Base-by-base conservation (phyloP, 2,329 filamentous ascomycete genomes). In the Botryotinia globosa region DNA sequence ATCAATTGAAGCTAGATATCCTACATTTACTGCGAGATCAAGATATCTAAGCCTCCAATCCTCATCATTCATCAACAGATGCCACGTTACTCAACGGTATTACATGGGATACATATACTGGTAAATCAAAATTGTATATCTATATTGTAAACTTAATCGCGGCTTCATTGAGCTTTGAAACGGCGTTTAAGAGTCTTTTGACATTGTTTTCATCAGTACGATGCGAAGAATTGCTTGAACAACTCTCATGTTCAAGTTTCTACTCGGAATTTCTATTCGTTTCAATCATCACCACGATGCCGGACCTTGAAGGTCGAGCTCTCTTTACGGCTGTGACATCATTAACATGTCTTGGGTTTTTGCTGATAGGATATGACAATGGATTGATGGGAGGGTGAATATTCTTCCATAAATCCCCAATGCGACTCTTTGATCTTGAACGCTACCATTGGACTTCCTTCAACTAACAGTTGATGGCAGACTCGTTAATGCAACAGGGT, bases 301-400 rank as follows among this genome's bases (percentile, higher is more conserved):
- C 44, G 7, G 7, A 51, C 18, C 54, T 72, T 10, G 56, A 72
- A 72, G 77, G 77, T 29, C 73, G 74, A 32, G 67, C 80, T 22
- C 81, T 86, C 34, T 79, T 86, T 34, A 75, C 81, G 34, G 81
- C 83, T 29, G 83, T 85, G 72, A 84, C 83, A 34, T 77, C 81
- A 12, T 76, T 86, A 74, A 84, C 84, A 0, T 85, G 83, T 44
- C 74, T 86, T 56, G 83, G 84, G 0, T 86, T 86, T 73, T 80
- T 86, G 76, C 80, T 85, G 51, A 85, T 86, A 59, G 85, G 85
- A 32, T 85, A 81, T 73, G 84, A 85, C 73, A 85, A 85, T 80
- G 84, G 83, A 6, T 77, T 85, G 4, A 83, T 84, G 82, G 83
- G 82, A 73, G 83, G 83, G 42, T 78, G 79, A 25, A 34, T 79